Base-by-base conservation (phyloP, 2,329 filamentous ascomycete genomes). In the Camillea tinctor region DNA sequence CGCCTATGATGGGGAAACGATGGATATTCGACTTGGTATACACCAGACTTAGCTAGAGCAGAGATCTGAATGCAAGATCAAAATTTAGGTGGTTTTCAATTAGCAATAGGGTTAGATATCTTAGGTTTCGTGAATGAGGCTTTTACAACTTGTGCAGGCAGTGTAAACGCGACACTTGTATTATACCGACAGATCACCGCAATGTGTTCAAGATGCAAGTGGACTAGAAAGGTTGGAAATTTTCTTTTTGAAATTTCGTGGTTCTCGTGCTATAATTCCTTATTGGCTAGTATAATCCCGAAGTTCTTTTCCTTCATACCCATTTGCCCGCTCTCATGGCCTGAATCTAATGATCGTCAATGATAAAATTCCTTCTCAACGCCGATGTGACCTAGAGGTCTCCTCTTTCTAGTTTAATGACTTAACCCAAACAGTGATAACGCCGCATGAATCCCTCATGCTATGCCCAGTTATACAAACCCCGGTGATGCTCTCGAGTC, bases 381-480 rank as follows among this genome's bases (percentile, higher is more conserved):
- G 51, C 51, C 52, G 36, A 50, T 26, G 19, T 54, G 23, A 50
- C 50, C 50, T 54, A 9, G 44, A 15, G 56, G 40, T 23, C 53
- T 58, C 36, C 52, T 50, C 52, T 59, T 36, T 61, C 58, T 64
- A 66, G 58, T 59, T 60, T 59, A 54, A 66, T 64, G 56, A 66
- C 52, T 50, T 65, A 58, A 50, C 60, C 60, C 48, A 73, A 61
- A 52, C 69, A 68, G 48, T 68, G 68, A 63, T 72, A 73, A 62
- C 70, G 69, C 60, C 64, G 59, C 49, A 60, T 56, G 49, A 70
- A 72, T 50, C 65, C 60, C 54, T 70, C 66, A 24, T 66, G 61
- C 52, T 71, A 59, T 22, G 62, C 66, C 69, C 67, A 71, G 40
- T 71, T 70, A 51, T 70, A 64, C 59, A 65, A 57, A 54, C 67